A percentile compares a stretch with the other conserved stretches of the same genome.
These are phyloP conservation scores for Diphasiastrum complanatum DNA, from an alignment of 83 land plant species.

Conservation along the genomic window DNA sequence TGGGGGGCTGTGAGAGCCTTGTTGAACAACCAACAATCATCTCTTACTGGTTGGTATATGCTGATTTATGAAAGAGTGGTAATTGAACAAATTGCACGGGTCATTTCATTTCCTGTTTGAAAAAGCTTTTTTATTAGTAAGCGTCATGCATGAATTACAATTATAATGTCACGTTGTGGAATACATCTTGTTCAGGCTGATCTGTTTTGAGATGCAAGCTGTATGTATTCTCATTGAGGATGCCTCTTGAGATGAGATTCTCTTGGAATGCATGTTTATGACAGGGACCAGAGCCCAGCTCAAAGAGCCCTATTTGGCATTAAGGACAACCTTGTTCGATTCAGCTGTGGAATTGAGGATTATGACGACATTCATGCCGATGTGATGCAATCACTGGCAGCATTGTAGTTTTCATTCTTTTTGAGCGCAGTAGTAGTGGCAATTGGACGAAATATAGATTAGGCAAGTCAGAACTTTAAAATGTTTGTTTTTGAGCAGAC, in stretches of 20 bases:
- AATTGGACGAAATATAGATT: no score
- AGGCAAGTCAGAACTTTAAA: no score
- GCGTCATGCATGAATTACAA: no score
- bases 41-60: conserved; percentile 75
- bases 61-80: not conserved
- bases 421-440: no score
- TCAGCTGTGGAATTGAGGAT: conserved; percentile 92
- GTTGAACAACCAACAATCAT: conserved; percentile 96
- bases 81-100: no score
- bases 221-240: not conserved
- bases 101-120: not conserved
- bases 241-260: not conserved
- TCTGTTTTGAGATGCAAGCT: not conserved
- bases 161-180: no score
- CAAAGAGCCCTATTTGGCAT: conserved; percentile 80
- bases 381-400: conserved; percentile 70
- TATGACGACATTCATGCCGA: conserved; percentile 80
- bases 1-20: conserved; percentile 94
- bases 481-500: no score
- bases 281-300: conserved; percentile 74
- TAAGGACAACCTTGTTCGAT: conserved; percentile 86
- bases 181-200: no score
- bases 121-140: no score
- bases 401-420: no score
- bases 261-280: not conserved